A percentile compares a stretch with the other conserved stretches of the same genome.
Evolutionary conservation across 192 early-diverging fungal genomes (phyloP).

Genomic region (Geranomyces michiganensis): DNA sequence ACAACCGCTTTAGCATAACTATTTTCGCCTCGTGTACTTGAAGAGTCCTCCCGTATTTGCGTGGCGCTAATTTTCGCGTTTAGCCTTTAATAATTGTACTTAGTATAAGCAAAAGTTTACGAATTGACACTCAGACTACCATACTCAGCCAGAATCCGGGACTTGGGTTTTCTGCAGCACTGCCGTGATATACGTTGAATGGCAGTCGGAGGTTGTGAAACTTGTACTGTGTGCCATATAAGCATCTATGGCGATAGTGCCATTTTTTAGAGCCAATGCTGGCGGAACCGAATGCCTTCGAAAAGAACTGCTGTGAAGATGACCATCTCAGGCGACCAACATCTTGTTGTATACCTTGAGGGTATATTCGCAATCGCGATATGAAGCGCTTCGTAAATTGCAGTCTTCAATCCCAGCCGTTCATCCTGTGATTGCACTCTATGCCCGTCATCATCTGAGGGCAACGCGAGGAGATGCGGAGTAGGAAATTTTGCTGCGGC

Average conservation of each 20-base stretch:
- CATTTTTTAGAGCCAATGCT: neutral
- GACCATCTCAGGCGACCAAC: neutral
- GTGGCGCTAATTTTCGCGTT: neutral
- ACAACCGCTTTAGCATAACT: neutral
- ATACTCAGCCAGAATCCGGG: neutral
- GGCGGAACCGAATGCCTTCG: slow-evolving; percentile 6
- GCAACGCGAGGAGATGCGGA: neutral
- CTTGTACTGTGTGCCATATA: neutral
- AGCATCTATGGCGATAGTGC: neutral
- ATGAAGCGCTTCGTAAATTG: neutral
- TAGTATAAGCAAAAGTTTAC: too few relatives aligned
- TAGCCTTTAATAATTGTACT: too few relatives aligned
- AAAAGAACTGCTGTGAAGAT: neutral
- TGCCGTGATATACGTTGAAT: neutral
- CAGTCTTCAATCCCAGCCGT: neutral
- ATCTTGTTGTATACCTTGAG: neutral
- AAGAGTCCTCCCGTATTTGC: too few relatives aligned
- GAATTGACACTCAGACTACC: too few relatives aligned
- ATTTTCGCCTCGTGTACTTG: too few relatives aligned
- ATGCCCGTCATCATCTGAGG: neutral
- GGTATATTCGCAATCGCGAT: neutral
- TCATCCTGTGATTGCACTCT: neutral
- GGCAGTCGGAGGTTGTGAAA: neutral
- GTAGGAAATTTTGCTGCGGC: neutral
- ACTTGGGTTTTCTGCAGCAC: neutral